phyloP scores from a whole-genome alignment of 805 yeast genomes.

The Tetrapisispora iriomotensis region DNA sequence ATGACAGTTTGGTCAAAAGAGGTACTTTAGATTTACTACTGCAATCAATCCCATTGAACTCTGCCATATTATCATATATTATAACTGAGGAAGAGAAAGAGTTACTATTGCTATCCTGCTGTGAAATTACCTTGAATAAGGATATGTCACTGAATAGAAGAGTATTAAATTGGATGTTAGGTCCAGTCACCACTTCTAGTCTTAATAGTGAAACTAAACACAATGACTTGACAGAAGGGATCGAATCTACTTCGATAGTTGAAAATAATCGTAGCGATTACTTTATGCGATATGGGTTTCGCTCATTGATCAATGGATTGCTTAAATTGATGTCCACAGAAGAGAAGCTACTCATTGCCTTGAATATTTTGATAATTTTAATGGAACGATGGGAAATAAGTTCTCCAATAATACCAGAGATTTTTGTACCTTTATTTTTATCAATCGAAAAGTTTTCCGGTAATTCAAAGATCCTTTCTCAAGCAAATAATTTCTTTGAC shows the following conservation, averaged over 20 bases:
- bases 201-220: not conserved
- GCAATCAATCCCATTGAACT: constrained; percentile 54
- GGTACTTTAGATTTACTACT: constrained; percentile 80
- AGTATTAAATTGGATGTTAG: constrained; percentile 86
- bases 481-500: constrained; percentile 69
- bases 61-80: constrained; percentile 42
- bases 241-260: too few relatives aligned
- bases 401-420: constrained; percentile 53
- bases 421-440: constrained; percentile 56
- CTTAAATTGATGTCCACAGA: constrained; percentile 35
- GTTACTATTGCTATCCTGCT: constrained; percentile 49
- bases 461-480: constrained; percentile 35
- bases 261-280: constrained; percentile 32
- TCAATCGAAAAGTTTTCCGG: constrained; percentile 32
- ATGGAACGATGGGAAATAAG: constrained; percentile 97
- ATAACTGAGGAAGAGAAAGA: constrained; percentile 46
- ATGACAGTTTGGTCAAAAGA: constrained; percentile 64
- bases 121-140: constrained; percentile 59
- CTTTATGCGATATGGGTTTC: constrained; percentile 49
- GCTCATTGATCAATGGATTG: constrained; percentile 44
- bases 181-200: constrained; percentile 37
- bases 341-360: constrained; percentile 35
- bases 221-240: constrained; percentile 24
- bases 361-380: constrained; percentile 57
- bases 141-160: constrained; percentile 95